These are phyloP conservation scores for Pythium aquatile DNA, from an alignment of 352 stramenopile genomes.

Conservation along the genomic window DNA sequence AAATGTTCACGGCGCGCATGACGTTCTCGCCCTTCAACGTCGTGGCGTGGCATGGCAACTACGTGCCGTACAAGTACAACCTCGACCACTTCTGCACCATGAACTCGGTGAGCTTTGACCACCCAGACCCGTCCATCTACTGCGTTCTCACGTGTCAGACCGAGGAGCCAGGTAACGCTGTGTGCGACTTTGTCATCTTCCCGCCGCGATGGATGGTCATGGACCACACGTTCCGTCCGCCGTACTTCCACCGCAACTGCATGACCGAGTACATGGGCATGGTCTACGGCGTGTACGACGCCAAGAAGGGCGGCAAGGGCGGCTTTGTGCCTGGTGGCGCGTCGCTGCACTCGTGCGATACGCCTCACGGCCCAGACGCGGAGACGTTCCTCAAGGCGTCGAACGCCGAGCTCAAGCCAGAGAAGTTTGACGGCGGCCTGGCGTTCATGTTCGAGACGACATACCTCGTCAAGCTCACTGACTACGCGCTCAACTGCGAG, in stretches of 20 bases:
- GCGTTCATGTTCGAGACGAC: slow-evolving; percentile 99
- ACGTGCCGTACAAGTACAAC: slow-evolving; percentile 97
- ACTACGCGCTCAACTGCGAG: slow-evolving; percentile 84
- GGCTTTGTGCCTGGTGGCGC: slow-evolving; percentile 91
- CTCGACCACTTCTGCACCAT: slow-evolving; percentile 94
- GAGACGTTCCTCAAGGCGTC: slow-evolving; percentile 91
- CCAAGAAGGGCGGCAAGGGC: slow-evolving; percentile 87
- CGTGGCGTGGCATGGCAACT: slow-evolving; percentile 98
- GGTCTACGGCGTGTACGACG: slow-evolving; percentile 95
- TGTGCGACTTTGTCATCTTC: slow-evolving; percentile 98
- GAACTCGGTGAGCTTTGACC: slow-evolving; percentile 96
- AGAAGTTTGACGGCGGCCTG: slow-evolving; percentile 91
- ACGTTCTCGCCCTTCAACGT: slow-evolving; percentile 95
- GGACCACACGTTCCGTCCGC: slow-evolving; percentile 92
- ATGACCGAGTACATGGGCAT: slow-evolving; percentile 99
- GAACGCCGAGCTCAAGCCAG: slow-evolving; percentile 71
- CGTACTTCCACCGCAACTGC: slow-evolving; percentile 96
- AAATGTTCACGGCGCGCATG: slow-evolving; percentile 86
- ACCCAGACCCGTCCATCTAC: slow-evolving; percentile 97
- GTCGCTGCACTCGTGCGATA: slow-evolving; percentile 89
- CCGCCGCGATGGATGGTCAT: slow-evolving; percentile 95
- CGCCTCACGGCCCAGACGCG: slow-evolving; percentile 93
- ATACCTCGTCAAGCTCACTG: slow-evolving; percentile 88
- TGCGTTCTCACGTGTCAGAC: slow-evolving; percentile 96
- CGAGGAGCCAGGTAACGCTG: slow-evolving; percentile 90